These are phyloP conservation scores for Cornus controversa DNA, from an alignment of 148 eudicot species.

Conservation along the genomic window DNA sequence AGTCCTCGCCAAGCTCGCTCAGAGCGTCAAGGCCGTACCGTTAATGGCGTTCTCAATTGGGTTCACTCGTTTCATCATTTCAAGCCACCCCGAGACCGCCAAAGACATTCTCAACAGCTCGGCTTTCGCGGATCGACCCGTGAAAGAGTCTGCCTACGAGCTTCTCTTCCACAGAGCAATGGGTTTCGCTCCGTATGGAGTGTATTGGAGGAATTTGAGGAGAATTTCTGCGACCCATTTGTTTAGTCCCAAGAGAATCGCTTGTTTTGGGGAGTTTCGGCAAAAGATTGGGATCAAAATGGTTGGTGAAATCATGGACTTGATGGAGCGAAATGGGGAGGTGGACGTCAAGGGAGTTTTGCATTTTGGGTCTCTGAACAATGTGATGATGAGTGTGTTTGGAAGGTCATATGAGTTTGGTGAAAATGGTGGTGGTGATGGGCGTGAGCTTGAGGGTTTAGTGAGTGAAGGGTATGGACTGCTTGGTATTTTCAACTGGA, in stretches of 20 bases:
- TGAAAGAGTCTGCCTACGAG: slow-evolving; percentile 84
- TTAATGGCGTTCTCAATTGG: slow-evolving; percentile 91
- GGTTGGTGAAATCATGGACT: slow-evolving; percentile 24
- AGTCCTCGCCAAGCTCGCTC: slow-evolving; percentile 33
- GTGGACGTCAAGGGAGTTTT: slow-evolving; percentile 56
- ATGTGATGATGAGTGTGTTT: slow-evolving; percentile 89
- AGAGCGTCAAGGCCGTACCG: slow-evolving; percentile 16
- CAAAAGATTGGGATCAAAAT: slow-evolving; percentile 42
- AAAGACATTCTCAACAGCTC: slow-evolving; percentile 64
- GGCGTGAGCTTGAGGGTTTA: slow-evolving; percentile 43
- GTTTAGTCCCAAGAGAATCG: slow-evolving; percentile 55
- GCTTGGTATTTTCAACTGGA: slow-evolving; percentile 81
- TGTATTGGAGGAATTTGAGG: slow-evolving; percentile 77
- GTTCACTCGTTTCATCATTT: slow-evolving; percentile 64
- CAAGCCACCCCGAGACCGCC: slow-evolving; percentile 69
- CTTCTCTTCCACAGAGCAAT: slow-evolving; percentile 80
- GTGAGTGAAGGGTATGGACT: slow-evolving; percentile 87
- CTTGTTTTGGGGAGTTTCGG: slow-evolving; percentile 38
- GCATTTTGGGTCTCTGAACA: slow-evolving; percentile 75
- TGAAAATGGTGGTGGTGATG: slow-evolving; percentile 9
- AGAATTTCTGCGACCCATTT: slow-evolving; percentile 66
- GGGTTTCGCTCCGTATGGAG: slow-evolving; percentile 94
- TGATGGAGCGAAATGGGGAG: slow-evolving; percentile 38
- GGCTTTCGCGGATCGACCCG: slow-evolving; percentile 77
- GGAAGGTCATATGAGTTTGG: slow-evolving; percentile 53